phyloP scores from a whole-genome alignment of 768 basidiomycete genomes.

The Leccinum obscurum region DNA sequence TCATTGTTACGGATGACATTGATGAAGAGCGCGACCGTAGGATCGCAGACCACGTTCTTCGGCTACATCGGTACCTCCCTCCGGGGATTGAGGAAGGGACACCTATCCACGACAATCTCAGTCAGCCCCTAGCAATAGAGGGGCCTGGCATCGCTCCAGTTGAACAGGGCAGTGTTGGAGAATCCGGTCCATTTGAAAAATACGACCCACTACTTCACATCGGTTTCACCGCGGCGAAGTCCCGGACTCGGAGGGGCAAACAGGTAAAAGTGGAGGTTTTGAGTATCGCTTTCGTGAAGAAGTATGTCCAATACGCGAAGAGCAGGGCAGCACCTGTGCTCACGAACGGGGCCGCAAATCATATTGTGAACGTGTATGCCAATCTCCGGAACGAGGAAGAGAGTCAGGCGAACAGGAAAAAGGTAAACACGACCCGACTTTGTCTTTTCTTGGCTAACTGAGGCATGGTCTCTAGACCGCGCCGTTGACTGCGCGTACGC shows the following conservation, averaged over 20 bases:
- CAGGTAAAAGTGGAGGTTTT: constrained; percentile 77
- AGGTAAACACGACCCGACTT: constrained; percentile 43
- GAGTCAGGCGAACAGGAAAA: constrained; percentile 80
- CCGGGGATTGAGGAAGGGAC: constrained; percentile 97
- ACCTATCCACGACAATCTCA: constrained; percentile 82
- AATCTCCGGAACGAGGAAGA: constrained; percentile 89
- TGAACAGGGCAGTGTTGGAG: constrained; percentile 38
- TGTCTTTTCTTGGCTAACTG: constrained; percentile 4
- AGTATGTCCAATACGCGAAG: constrained; percentile 98
- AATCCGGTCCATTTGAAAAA: constrained; percentile 85
- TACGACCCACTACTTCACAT: constrained; percentile 94
- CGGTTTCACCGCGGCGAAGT: constrained; percentile 55
- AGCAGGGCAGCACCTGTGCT: constrained; percentile 80
- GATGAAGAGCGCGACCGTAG: constrained; percentile 90
- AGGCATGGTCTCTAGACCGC: constrained; percentile 66
- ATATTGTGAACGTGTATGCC: constrained; percentile 91
- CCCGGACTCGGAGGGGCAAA: constrained; percentile 60
- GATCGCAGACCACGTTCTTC: constrained; percentile 96
- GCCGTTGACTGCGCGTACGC: constrained; percentile 95
- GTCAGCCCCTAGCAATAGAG: constrained; percentile 87
- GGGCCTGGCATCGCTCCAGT: constrained; percentile 52
- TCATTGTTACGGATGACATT: constrained; percentile 97
- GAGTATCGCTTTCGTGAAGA: constrained; percentile 93
- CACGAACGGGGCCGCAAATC: constrained; percentile 91
- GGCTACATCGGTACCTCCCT: constrained; percentile 95